Evolutionary conservation across 1,139 yeast genomes (phyloP), one percentile per base, ranked within the genome.

Genomic region (Suhomyces choctaworum): DNA sequence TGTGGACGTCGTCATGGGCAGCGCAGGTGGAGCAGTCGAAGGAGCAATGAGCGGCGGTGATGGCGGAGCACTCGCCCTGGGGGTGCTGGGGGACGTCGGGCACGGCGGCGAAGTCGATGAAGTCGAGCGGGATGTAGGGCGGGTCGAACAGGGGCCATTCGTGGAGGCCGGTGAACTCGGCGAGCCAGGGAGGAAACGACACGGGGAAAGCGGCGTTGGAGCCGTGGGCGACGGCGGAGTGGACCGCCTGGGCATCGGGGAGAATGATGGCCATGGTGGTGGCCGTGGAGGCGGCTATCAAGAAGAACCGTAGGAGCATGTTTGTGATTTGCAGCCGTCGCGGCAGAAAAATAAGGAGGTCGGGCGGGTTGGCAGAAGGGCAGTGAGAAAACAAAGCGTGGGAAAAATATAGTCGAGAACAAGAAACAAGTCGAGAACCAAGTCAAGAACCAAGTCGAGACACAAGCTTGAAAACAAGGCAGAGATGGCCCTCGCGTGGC

Each of bases 121-220:
- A 80, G 45, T 81, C 85, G 42, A 85, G 62, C 2, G 95, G 90
- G 21, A 89, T 81, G 56, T 86, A 89, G 0, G 97, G 96, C 3
- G 96, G 96, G 32, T 82, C 79, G 35, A 76, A 56, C 1, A 82
- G 90, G 0, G 97, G 97, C 97, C 97, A 89, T 38, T 73, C 72
- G 1, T 50, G 61, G 32, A 87, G 54, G 0, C 90, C 90, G 0
- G 96, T 88, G 45, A 86, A 73, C 7, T 77, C 83, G 1, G 70
- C 50, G 23, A 89, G 70, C 97, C 97, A 89, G 26, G 66, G 44
- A 0, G 97, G 97, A 45, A 89, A 80, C 0, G 86, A 82, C 4
- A 34, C n/a, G n/a, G 10, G 6, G 8, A 31, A 32, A 4, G 29
- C 16, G 27, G 12, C 29, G 23, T 26, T 5, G 6, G 6, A 6